Evolutionary conservation across 768 basidiomycete species (phyloP).

Genomic region (Megacollybia marginata): DNA sequence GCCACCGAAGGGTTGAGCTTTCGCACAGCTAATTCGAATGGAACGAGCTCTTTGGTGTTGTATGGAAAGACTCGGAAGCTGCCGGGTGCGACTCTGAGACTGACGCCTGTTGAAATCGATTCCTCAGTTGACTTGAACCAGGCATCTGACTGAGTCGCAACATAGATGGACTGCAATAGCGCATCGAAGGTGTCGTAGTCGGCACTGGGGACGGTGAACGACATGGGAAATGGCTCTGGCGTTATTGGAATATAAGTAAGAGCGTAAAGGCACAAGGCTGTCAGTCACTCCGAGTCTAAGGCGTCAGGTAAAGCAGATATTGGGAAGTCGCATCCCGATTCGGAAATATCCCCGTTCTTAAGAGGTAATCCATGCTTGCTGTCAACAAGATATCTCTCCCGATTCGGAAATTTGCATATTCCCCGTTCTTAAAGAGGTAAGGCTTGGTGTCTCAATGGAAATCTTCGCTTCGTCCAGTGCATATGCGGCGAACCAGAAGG

Average conservation of each 20-base stretch:
- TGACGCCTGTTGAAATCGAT: constrained; percentile 65
- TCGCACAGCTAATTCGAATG: constrained; percentile 74
- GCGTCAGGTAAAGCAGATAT: too few species aligned
- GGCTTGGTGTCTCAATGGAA: too few species aligned
- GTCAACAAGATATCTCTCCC: too few species aligned
- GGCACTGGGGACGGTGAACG: constrained; percentile 42
- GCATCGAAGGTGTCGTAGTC: constrained; percentile 81
- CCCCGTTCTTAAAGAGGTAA: too few species aligned
- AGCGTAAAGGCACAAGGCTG: too few species aligned
- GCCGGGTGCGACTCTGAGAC: constrained; percentile 51
- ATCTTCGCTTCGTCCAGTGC: neutral
- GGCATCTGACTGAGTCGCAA: constrained; percentile 54
- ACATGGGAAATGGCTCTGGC: neutral
- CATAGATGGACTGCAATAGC: constrained; percentile 72
- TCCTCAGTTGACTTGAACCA: constrained; percentile 80
- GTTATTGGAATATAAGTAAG: too few species aligned
- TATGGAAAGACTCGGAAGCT: constrained; percentile 80
- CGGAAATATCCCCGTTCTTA: too few species aligned
- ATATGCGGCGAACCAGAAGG: neutral
- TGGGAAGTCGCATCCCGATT: too few species aligned
- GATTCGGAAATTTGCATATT: too few species aligned
- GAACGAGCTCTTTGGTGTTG: constrained; percentile 63
- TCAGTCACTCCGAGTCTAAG: too few species aligned
- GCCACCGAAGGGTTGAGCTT: constrained; percentile 76
- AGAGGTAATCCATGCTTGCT: too few species aligned